phyloP scores from a whole-genome alignment of 176 grass and related monocot species.

The Rhynchospora breviuscula region DNA sequence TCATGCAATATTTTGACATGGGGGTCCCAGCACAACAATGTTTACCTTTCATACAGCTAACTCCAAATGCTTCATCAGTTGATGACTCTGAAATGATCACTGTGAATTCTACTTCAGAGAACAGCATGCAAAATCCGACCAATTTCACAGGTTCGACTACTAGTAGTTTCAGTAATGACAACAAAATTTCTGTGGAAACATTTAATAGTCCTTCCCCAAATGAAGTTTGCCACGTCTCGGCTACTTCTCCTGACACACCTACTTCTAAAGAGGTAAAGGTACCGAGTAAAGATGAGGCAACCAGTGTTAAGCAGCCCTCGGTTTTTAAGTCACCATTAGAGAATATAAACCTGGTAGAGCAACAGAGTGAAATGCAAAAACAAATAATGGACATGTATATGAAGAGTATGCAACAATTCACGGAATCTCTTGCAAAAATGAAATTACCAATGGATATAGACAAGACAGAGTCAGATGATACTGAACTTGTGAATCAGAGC shows the following conservation, averaged over 20 bases:
- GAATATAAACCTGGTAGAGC: slow-evolving; percentile 45
- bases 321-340: slow-evolving; percentile 51
- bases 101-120: slow-evolving; percentile 28
- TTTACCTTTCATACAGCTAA: slow-evolving; percentile 52
- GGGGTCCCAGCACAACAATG: neutral
- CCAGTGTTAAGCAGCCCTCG: neutral
- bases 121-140: slow-evolving; percentile 35
- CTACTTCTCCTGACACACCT: slow-evolving; percentile 43
- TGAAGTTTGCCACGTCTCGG: slow-evolving; percentile 21
- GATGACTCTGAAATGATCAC: slow-evolving; percentile 46
- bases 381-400: slow-evolving; percentile 97
- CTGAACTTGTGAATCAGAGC: slow-evolving; percentile 19
- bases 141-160: slow-evolving; percentile 31
- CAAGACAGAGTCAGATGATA: neutral
- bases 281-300: neutral
- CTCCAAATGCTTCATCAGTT: neutral
- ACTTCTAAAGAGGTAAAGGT: slow-evolving; percentile 32
- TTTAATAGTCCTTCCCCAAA: neutral
- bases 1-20: slow-evolving; percentile 58
- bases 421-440: slow-evolving; percentile 63
- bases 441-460: slow-evolving; percentile 64
- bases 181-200: slow-evolving; percentile 25
- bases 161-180: slow-evolving; percentile 26
- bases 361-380: slow-evolving; percentile 81
- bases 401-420: slow-evolving; percentile 95